These are phyloP conservation scores for Grigorovia transvaalensis DNA, from an alignment of 805 yeast genomes.

Conservation along the genomic window DNA sequence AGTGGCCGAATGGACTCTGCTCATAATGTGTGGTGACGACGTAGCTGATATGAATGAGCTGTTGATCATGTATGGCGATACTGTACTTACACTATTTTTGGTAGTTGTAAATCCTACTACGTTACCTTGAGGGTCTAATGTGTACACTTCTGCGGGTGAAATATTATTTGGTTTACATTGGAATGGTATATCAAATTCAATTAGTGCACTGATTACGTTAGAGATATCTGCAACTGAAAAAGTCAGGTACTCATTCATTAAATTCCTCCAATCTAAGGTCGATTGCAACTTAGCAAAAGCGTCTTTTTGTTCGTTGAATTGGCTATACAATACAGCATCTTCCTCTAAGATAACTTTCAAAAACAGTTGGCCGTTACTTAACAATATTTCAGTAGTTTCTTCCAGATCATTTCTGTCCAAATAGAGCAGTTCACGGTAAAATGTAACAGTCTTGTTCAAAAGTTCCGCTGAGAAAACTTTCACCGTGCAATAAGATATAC, in stretches of 20 bases:
- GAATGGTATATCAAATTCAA: conserved; percentile 24
- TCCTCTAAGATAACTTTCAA: conserved; percentile 1
- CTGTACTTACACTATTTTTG: conserved; percentile 43
- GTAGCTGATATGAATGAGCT: conserved; percentile 5
- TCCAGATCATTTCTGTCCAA: background rate
- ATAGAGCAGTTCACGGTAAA: background rate
- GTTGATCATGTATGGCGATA: conserved; percentile 13
- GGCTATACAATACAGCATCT: conserved; percentile 4
- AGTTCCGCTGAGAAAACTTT: conserved; percentile 39
- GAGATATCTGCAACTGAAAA: conserved; percentile 24
- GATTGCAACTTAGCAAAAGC: background rate
- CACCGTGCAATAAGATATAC: conserved; percentile 41
- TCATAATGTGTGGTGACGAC: conserved; percentile 3
- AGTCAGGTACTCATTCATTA: conserved; percentile 31
- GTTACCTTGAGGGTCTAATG: conserved; percentile 75
- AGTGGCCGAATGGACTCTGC: conserved; percentile 12
- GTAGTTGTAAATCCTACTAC: conserved; percentile 67
- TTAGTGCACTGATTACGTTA: conserved; percentile 15
- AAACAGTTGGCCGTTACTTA: conserved; percentile 2
- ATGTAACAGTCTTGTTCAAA: conserved; percentile 20
- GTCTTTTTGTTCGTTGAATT: conserved; percentile 16
- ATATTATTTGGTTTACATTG: conserved; percentile 63
- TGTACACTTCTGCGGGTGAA: conserved; percentile 64
- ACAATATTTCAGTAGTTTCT: background rate
- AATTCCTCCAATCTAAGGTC: conserved; percentile 40